Conservation (phyloP, 495 filamentous ascomycete genomes). For the Cladorrhinum samala region DNA sequence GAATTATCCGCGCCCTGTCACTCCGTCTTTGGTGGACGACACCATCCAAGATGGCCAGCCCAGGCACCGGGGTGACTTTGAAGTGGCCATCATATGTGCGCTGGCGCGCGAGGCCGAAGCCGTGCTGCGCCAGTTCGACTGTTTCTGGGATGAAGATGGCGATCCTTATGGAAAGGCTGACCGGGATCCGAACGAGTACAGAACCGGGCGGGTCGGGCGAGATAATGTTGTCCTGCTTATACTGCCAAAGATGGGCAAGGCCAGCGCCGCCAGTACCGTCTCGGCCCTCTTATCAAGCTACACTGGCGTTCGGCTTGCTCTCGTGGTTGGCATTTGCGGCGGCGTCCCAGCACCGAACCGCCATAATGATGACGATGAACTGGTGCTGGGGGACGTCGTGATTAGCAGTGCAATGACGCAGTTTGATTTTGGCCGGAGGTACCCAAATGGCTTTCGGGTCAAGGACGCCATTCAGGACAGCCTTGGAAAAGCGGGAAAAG, state of each 20-base stretch:
- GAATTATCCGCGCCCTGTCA: no score
- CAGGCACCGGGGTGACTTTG: constrained; percentile 15
- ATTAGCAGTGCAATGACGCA: constrained; percentile 34
- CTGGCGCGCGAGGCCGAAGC: constrained; percentile 28
- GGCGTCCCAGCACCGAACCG: constrained; percentile 15
- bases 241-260: constrained; percentile 30
- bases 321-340: constrained; percentile 32
- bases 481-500: constrained; percentile 24
- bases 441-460: constrained; percentile 23
- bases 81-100: constrained; percentile 34
- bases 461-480: constrained; percentile 27
- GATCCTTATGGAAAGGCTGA: constrained; percentile 16
- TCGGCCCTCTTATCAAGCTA: constrained; percentile 28
- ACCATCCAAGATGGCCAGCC: no score
- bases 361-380: constrained; percentile 10
- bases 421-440: constrained; percentile 32
- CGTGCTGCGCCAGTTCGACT: constrained; percentile 19
- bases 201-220: constrained; percentile 28
- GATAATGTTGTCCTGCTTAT: constrained; percentile 31
- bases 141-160: constrained; percentile 23
- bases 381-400: constrained; percentile 41
- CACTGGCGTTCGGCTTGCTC: constrained; percentile 10
- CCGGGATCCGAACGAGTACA: constrained; percentile 30
- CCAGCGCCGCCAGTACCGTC: constrained; percentile 24
- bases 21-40: no score